Evolutionary conservation across 225 moss, liverwort and hornwort species (phyloP).

Genomic region (Thuidium tamariscinum): DNA sequence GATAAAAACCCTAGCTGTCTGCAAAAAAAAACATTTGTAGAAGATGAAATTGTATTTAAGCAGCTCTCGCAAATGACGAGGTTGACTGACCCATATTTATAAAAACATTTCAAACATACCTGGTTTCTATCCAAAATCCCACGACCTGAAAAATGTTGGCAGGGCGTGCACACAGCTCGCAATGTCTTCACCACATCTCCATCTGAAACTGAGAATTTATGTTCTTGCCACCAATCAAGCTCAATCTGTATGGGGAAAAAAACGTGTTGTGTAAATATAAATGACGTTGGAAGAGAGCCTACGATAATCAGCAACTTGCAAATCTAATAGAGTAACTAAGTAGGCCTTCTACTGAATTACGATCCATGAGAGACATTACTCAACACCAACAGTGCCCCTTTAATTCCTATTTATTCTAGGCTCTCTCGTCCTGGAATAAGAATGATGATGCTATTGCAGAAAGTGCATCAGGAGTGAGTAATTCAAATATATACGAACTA

Average conservation of each 20-base stretch:
- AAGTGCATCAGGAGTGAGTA: neutral
- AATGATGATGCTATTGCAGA: neutral
- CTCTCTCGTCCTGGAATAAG: neutral
- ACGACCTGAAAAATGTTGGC: constrained; percentile 28
- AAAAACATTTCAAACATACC: neutral
- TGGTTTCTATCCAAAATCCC: constrained; percentile 5
- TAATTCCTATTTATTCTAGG: no score
- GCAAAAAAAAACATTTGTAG: neutral
- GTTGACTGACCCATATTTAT: neutral
- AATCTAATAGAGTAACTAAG: neutral
- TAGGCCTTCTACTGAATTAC: neutral
- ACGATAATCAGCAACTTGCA: neutral
- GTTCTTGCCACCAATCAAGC: constrained; percentile 37
- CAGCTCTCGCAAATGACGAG: neutral
- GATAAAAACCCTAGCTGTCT: neutral
- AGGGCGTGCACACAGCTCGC: constrained; percentile 31
- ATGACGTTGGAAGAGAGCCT: neutral
- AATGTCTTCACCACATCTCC: constrained; percentile 4
- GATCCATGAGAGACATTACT: neutral
- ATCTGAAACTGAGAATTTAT: constrained; percentile 11
- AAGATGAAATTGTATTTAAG: neutral
- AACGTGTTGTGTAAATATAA: neutral
- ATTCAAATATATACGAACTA: neutral
- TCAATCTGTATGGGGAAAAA: neutral
- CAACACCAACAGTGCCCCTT: neutral